Conservation (phyloP, 2,329 filamentous ascomycete species). For the Rutstroemia sydowiana region DNA sequence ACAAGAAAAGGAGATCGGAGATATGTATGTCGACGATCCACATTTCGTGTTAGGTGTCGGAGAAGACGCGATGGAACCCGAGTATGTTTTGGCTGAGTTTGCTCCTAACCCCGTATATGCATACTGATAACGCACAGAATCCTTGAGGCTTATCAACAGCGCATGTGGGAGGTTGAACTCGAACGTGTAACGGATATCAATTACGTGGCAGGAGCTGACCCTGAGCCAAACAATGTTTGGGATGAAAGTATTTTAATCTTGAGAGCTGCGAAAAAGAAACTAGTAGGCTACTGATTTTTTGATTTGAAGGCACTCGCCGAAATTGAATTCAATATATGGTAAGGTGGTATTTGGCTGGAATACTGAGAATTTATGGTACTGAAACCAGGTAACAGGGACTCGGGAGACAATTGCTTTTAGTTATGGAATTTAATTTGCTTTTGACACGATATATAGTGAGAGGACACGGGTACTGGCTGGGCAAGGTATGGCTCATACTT, state of each 20-base stretch:
- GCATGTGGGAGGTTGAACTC: conserved; percentile 17
- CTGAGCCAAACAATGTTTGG: conserved; percentile 1
- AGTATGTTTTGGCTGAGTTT: conserved; percentile 13
- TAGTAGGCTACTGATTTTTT: conserved; percentile 6
- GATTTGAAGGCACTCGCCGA: too few relatives aligned
- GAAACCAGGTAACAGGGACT: too few relatives aligned
- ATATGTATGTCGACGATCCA: conserved; percentile 21
- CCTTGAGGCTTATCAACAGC: conserved; percentile 14
- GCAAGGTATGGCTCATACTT: too few relatives aligned
- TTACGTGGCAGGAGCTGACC: neutral
- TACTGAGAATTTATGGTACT: too few relatives aligned
- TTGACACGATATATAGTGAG: too few relatives aligned
- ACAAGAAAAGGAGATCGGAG: neutral
- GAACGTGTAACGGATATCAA: conserved; percentile 11
- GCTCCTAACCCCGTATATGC: too few relatives aligned
- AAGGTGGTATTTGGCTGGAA: too few relatives aligned
- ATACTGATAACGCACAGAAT: conserved; percentile 14
- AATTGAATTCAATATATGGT: too few relatives aligned
- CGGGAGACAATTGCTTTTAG: too few relatives aligned
- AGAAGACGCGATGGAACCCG: conserved; percentile 13
- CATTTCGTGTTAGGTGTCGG: conserved; percentile 20
- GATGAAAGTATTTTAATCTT: conserved; percentile 9
- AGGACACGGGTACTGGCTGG: too few relatives aligned
- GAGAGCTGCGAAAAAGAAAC: conserved; percentile 7
- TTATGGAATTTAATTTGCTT: too few relatives aligned